Conservation (phyloP, 257 asterid species). For the Nicotiana otophora region DNA sequence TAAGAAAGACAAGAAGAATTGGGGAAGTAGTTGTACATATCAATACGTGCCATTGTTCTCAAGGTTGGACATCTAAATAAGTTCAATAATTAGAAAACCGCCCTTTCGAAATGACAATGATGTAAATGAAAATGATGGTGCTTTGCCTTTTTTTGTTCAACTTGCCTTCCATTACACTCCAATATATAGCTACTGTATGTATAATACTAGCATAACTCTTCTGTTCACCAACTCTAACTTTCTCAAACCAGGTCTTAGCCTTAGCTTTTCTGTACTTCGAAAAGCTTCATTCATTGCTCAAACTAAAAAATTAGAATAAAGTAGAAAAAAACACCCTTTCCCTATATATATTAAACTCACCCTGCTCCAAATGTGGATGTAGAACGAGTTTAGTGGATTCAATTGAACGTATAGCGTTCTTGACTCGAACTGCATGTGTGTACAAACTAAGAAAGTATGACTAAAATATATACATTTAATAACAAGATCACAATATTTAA, state of each 20-base stretch:
- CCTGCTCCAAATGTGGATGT: neutral
- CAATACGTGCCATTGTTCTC: neutral
- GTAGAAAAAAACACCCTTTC: neutral
- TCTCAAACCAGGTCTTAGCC: neutral
- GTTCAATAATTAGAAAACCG: slow-evolving; percentile 9
- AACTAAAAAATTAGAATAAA: neutral
- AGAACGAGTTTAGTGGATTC: neutral
- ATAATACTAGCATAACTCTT: neutral
- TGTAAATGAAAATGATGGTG: neutral
- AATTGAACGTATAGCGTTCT: too few relatives aligned
- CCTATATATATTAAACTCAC: neutral
- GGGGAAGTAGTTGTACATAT: neutral
- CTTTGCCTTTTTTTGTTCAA: neutral
- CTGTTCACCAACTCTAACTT: neutral
- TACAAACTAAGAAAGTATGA: too few relatives aligned
- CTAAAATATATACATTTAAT: too few relatives aligned
- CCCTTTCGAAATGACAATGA: slow-evolving; percentile 1
- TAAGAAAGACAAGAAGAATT: neutral
- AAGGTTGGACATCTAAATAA: neutral
- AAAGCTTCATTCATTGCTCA: slow-evolving; percentile 5
- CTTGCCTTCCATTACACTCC: slow-evolving; percentile 8
- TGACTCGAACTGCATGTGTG: neutral
- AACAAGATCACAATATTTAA: too few relatives aligned
- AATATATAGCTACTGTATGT: neutral
- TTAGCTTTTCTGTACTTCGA: neutral